A percentile compares a stretch with the other conserved stretches of the same genome.
Evolutionary conservation across 2,329 filamentous ascomycete species (phyloP).

Genomic region (Falciphora oryzae): DNA sequence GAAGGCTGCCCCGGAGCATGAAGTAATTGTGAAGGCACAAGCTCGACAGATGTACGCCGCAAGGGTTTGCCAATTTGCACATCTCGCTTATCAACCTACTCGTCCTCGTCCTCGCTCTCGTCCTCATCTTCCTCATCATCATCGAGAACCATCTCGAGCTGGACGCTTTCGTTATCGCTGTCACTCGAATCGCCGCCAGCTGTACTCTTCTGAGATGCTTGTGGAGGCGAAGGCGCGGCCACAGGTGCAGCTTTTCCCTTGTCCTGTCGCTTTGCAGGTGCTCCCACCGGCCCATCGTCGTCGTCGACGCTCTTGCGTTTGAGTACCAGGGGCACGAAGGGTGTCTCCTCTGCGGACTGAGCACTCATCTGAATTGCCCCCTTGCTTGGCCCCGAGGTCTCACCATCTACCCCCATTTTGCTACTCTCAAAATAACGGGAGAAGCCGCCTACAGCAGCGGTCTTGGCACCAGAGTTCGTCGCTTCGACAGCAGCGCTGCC

Average conservation of each 20-base stretch:
- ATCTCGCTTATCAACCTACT: constrained; percentile 18
- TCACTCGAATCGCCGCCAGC: constrained; percentile 41
- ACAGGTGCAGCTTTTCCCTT: constrained; percentile 11
- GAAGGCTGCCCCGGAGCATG: no score
- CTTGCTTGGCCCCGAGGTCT: not conserved
- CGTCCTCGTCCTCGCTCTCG: constrained; percentile 15
- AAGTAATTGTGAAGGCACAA: no score
- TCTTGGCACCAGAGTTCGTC: constrained; percentile 14
- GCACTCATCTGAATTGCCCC: not conserved
- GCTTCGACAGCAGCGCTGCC: not conserved
- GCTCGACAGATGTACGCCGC: no score
- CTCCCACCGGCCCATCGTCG: constrained; percentile 25
- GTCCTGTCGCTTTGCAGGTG: constrained; percentile 19
- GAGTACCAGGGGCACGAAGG: constrained; percentile 21
- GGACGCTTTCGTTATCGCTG: constrained; percentile 44
- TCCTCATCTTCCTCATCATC: constrained; percentile 41
- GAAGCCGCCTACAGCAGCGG: constrained; percentile 10
- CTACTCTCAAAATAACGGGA: constrained; percentile 2
- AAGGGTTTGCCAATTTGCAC: no score
- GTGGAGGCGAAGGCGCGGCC: not conserved
- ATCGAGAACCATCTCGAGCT: constrained; percentile 55
- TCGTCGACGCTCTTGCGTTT: constrained; percentile 38
- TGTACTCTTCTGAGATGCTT: constrained; percentile 15
- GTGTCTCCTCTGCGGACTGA: not conserved
- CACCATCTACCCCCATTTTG: constrained; percentile 6